These are phyloP conservation scores for Dictyostelium brefeldianum DNA, from an alignment of 78 protist species.

Conservation along the genomic window DNA sequence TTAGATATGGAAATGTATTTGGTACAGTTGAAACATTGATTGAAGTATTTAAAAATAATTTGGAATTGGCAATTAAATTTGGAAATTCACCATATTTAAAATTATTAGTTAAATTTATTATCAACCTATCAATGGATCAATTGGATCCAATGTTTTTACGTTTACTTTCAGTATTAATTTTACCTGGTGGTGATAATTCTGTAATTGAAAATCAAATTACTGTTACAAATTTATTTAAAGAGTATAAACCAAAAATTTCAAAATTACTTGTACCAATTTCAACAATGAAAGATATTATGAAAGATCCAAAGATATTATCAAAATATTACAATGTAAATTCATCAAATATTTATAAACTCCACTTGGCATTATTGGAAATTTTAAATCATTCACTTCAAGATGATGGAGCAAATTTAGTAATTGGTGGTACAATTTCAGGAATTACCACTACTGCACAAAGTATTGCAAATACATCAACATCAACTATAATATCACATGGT, in stretches of 20 bases:
- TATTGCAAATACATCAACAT: neutral
- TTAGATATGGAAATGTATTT: constrained; percentile 75
- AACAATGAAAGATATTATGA: constrained; percentile 28
- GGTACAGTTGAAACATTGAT: constrained; percentile 74
- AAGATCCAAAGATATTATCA: constrained; percentile 39
- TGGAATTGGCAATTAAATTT: constrained; percentile 27
- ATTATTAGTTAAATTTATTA: constrained; percentile 32
- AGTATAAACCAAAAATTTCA: constrained; percentile 15
- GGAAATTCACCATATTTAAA: constrained; percentile 65
- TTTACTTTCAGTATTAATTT: constrained; percentile 42
- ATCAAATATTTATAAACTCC: constrained; percentile 27
- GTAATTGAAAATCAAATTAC: constrained; percentile 67
- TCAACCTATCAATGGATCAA: constrained; percentile 4
- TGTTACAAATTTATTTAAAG: constrained; percentile 54
- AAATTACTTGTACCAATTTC: constrained; percentile 18
- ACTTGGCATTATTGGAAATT: constrained; percentile 30
- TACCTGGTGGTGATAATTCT: constrained; percentile 32
- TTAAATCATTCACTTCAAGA: constrained; percentile 21
- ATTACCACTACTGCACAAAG: neutral
- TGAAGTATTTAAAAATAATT: constrained; percentile 52
- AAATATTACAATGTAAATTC: constrained; percentile 27
- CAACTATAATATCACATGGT: neutral
- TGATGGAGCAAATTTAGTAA: neutral
- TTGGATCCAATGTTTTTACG: constrained; percentile 50
- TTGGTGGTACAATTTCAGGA: neutral